phyloP scores from a whole-genome alignment of 495 filamentous ascomycete genomes.

The Polyplosphaeria fusca region DNA sequence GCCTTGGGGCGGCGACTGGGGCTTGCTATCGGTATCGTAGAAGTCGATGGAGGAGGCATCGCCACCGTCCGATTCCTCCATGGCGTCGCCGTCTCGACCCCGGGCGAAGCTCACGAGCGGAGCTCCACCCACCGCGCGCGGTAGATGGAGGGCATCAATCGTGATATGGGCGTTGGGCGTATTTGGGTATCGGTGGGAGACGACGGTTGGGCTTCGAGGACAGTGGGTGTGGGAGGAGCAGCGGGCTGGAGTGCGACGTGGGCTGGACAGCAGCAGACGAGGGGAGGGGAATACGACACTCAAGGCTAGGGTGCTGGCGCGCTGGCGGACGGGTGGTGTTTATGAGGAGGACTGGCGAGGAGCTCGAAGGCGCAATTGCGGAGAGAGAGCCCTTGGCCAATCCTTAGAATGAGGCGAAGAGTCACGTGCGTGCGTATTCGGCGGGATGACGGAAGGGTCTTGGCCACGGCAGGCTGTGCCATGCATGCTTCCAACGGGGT shows the following conservation, averaged over 20 bases:
- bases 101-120: slow-evolving; percentile 20
- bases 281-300: too few species aligned
- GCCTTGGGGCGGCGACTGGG: slow-evolving; percentile 11
- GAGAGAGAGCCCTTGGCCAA: slow-evolving; percentile 12
- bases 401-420: slow-evolving; percentile 16
- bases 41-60: slow-evolving; percentile 29
- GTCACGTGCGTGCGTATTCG: neutral
- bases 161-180: neutral
- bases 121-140: slow-evolving; percentile 10
- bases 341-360: neutral
- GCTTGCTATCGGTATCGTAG: slow-evolving; percentile 28
- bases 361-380: neutral
- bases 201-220: neutral
- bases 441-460: slow-evolving; percentile 8
- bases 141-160: slow-evolving; percentile 27
- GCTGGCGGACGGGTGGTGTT: neutral
- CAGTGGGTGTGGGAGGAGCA: neutral
- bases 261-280: neutral
- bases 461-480: slow-evolving; percentile 14
- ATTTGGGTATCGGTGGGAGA: neutral
- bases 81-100: slow-evolving; percentile 13
- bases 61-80: slow-evolving; percentile 31
- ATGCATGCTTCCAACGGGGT: neutral
- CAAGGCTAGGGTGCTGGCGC: neutral
- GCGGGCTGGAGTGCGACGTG: neutral